A percentile compares a stretch with the other conserved stretches of the same genome.
These are phyloP conservation scores for Cymbidium sinense DNA, from an alignment of 106 monocot species.

Conservation along the genomic window DNA sequence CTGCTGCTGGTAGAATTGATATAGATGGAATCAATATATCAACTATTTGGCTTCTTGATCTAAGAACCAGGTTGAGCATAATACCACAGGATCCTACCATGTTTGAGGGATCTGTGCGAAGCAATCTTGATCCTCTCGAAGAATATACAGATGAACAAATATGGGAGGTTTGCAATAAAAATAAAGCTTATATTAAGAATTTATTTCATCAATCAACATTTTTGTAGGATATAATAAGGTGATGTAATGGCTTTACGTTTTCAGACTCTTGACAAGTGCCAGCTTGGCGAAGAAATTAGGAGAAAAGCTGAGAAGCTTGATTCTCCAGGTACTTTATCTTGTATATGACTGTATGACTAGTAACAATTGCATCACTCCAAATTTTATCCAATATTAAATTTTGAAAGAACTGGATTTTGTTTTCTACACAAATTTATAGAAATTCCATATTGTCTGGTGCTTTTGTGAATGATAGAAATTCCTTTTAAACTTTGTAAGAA, in stretches of 20 bases:
- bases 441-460: too few relatives aligned
- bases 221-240: too few relatives aligned
- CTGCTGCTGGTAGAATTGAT: constrained; percentile 46
- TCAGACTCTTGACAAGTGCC: constrained; percentile 1
- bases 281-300: constrained; percentile 9
- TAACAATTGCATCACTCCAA: background rate
- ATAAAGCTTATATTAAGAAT: too few relatives aligned
- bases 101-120: constrained; percentile 81
- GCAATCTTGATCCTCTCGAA: constrained; percentile 76
- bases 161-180: constrained; percentile 55
- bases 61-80: constrained; percentile 75
- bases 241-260: background rate
- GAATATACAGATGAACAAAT: constrained; percentile 79
- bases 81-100: constrained; percentile 95
- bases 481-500: too few relatives aligned
- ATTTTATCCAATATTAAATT: background rate
- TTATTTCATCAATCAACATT: too few relatives aligned
- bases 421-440: too few relatives aligned
- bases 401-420: too few relatives aligned
- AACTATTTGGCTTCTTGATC: constrained; percentile 73
- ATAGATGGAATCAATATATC: constrained; percentile 67
- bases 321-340: constrained; percentile 2
- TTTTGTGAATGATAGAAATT: too few relatives aligned
- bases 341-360: background rate
- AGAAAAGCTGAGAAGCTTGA: background rate